phyloP scores from a whole-genome alignment of 768 basidiomycete species.

The Dioszegia hungarica region DNA sequence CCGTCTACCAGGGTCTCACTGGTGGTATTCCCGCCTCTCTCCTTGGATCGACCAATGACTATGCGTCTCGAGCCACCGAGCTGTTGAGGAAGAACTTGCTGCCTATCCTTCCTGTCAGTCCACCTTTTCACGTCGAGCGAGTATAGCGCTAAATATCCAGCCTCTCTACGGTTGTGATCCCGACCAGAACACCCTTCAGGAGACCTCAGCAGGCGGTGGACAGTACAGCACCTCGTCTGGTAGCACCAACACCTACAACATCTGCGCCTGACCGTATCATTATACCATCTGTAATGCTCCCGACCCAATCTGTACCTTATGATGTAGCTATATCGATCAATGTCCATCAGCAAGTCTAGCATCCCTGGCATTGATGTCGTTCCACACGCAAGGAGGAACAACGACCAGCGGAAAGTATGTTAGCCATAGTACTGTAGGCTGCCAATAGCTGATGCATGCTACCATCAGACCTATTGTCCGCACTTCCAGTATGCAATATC shows the following conservation, averaged over 20 bases:
- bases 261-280: constrained; percentile 9
- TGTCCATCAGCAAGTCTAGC: too few relatives aligned
- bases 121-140: background rate
- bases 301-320: too few relatives aligned
- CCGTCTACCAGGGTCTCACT: constrained; percentile 10
- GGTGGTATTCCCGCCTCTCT: constrained; percentile 11
- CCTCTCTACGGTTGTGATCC: constrained; percentile 4
- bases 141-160: background rate
- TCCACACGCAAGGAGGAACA: too few relatives aligned
- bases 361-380: too few relatives aligned
- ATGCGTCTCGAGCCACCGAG: constrained; percentile 1
- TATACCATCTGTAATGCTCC: too few relatives aligned
- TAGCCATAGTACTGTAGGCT: too few relatives aligned
- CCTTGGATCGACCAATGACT: constrained; percentile 13
- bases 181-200: background rate
- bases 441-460: background rate
- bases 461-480: constrained; percentile 10
- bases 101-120: constrained; percentile 12
- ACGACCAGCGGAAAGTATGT: too few relatives aligned
- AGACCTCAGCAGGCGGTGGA: background rate
- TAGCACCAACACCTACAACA: background rate
- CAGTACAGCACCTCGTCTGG: constrained; percentile 4
- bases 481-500: constrained; percentile 44
- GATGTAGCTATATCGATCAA: too few relatives aligned
- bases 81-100: constrained; percentile 4